Conservation (phyloP, 2,329 filamentous ascomycete genomes). For the Pyrenophora tritici-repentis region DNA sequence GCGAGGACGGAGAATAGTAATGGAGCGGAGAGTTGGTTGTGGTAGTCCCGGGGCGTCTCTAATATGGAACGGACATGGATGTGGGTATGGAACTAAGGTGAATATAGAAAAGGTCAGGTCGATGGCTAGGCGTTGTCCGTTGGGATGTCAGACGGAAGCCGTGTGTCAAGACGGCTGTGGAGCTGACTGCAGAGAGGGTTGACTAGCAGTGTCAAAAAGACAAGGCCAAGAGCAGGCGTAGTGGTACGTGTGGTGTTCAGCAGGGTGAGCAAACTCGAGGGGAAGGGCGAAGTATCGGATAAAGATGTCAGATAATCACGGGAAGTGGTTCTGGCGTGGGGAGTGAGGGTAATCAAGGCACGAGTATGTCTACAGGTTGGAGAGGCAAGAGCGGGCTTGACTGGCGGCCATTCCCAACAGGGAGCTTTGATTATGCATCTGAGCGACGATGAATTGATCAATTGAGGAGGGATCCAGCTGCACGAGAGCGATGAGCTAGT, state of each 20-base stretch:
- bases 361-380: constrained; percentile 28
- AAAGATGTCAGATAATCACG: constrained; percentile 16
- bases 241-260: constrained; percentile 20
- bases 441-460: constrained; percentile 44
- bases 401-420: constrained; percentile 35
- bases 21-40: constrained; percentile 22
- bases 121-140: constrained; percentile 23
- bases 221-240: constrained; percentile 17
- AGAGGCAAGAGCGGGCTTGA: constrained; percentile 26
- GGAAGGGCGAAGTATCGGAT: constrained; percentile 12
- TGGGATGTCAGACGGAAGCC: constrained; percentile 27
- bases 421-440: constrained; percentile 40
- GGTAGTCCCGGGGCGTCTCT: constrained; percentile 13
- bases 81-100: constrained; percentile 25
- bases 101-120: constrained; percentile 29
- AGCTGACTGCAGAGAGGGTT: constrained; percentile 31
- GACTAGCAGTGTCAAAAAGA: constrained; percentile 20
- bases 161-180: constrained; percentile 34
- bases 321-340: constrained; percentile 16
- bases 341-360: constrained; percentile 16
- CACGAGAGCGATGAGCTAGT: constrained; percentile 39
- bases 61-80: constrained; percentile 24
- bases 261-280: constrained; percentile 12
- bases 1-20: constrained; percentile 4
- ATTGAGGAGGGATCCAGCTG: constrained; percentile 37